Evolutionary conservation across 140 eudicot species (phyloP), one percentile per base, ranked within the genome.

Genomic region (Cichorium intybus): DNA sequence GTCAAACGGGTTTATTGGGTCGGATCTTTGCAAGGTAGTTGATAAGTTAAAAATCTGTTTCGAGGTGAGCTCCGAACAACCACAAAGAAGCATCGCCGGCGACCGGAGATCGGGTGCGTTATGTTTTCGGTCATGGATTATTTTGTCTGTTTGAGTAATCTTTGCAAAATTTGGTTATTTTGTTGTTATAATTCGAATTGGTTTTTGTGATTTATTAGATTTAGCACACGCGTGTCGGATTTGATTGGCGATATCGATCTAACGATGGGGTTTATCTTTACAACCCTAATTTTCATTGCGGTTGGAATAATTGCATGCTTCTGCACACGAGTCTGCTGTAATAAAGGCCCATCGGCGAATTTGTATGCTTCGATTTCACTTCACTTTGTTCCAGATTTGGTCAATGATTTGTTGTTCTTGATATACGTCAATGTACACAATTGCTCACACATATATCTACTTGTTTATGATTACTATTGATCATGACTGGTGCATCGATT

Each of bases 291-390:
- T 29, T 88, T 88, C 71, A 24, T 80, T 22, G 82, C 62, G 70
- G 66, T 88, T 45, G 96, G 96, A 23, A 54, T 88, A 66, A 80
- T 88, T 80, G 95, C 94, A 5, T 75, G 77, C 12, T 79, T 85
- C 4, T 80, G 90, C 51, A 73, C 90, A 16, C 85, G 95, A 75
- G 64, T 85, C 65, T 88, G 96, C 82, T 88, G 81, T 83, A 88
- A 82, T 77, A 75, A 75, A 63, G 95, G 96, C 39, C 90, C 95
- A 61, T 88, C 95, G 48, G 68, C 96, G 22, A 88, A 88, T 49
- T 81, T 88, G 96, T 88, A 88, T 24, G 87, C 28, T 46, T 23
- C 54, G 3, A 11, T 56, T 64, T 27, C 22, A 28, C 46, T 60
- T 51, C 43, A 34, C 10, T 61, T 45, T 22, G 14, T 35, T 31